Percentiles rank a stretch among this genome's conserved stretches.
Evolutionary conservation across 2,329 filamentous ascomycete species (phyloP).

Genomic region (Exophiala mesophila): DNA sequence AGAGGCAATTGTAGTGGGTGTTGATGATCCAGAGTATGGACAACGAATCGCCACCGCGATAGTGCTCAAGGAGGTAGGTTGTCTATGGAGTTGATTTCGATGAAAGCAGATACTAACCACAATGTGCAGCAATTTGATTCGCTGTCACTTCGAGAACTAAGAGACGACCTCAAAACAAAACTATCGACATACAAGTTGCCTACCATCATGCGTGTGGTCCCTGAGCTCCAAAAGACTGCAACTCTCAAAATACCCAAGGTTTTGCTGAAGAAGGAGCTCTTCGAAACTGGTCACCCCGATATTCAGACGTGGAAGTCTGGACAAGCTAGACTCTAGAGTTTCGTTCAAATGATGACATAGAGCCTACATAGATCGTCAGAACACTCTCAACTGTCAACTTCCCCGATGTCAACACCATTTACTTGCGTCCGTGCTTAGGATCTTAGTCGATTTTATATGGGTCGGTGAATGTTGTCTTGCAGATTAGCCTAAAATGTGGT

Average conservation of each 20-base stretch:
- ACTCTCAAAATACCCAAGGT: not conserved
- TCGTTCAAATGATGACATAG: too few relatives aligned
- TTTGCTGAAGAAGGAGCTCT: not conserved
- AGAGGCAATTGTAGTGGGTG: constrained; percentile 47
- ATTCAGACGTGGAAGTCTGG: not conserved
- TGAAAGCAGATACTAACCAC: not conserved
- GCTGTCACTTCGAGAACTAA: constrained; percentile 3
- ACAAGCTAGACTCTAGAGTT: not conserved
- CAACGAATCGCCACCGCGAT: constrained; percentile 44
- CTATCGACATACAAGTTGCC: constrained; percentile 16
- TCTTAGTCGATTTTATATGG: too few relatives aligned
- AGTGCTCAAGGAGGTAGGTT: constrained; percentile 17
- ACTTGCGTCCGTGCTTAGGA: too few relatives aligned
- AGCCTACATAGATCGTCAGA: too few relatives aligned
- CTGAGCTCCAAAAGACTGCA: constrained; percentile 1
- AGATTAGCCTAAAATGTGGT: too few relatives aligned
- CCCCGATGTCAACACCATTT: too few relatives aligned
- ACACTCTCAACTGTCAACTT: too few relatives aligned
- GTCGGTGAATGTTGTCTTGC: too few relatives aligned
- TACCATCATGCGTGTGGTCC: constrained; percentile 13
- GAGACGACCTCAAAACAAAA: not conserved
- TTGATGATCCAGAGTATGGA: constrained; percentile 45
- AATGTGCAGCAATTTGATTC: constrained; percentile 5
- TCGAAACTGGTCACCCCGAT: not conserved
- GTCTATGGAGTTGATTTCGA: not conserved